Evolutionary conservation across 805 yeast species (phyloP).

Genomic region (Isabelozyma heimii): DNA sequence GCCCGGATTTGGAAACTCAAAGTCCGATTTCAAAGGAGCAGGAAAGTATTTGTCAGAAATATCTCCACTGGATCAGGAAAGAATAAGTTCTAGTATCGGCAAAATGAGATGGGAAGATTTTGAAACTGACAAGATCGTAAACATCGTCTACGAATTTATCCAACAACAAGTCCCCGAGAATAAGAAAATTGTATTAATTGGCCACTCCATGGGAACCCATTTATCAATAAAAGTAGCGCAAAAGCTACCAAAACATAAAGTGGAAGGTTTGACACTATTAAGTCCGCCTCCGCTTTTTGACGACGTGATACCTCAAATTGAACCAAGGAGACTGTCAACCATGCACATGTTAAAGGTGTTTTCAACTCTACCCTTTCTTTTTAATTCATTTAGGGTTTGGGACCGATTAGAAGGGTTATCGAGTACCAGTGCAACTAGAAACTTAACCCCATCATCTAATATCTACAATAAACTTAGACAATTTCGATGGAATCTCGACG

Average conservation of each 20-base stretch:
- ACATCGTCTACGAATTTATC: conserved; percentile 36
- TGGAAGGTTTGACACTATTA: conserved; percentile 48
- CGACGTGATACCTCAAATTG: conserved; percentile 11
- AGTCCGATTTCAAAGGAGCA: conserved; percentile 11
- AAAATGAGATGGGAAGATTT: conserved; percentile 41
- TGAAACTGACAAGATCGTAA: conserved; percentile 39
- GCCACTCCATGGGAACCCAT: conserved; percentile 76
- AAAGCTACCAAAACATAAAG: conserved; percentile 31
- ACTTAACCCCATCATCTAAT: conserved; percentile 34
- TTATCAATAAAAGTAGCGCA: conserved; percentile 46
- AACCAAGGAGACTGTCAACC: not conserved
- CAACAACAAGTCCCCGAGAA: conserved; percentile 34
- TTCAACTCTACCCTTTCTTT: conserved; percentile 41
- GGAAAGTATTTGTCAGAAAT: conserved; percentile 17
- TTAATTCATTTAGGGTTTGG: conserved; percentile 53
- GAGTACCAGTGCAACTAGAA: conserved; percentile 59
- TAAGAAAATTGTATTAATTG: conserved; percentile 49
- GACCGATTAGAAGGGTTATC: conserved; percentile 64
- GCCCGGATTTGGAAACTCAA: conserved; percentile 81
- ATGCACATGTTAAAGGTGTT: conserved; percentile 21
- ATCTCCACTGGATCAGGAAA: conserved; percentile 27
- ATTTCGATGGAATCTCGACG: conserved; percentile 68
- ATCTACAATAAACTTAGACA: conserved; percentile 51
- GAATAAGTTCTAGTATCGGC: conserved; percentile 25
- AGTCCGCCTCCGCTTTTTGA: conserved; percentile 46